Evolutionary conservation across 345 rosid species (phyloP), one percentile per base, ranked within the genome.

Genomic region (Brassica incana): DNA sequence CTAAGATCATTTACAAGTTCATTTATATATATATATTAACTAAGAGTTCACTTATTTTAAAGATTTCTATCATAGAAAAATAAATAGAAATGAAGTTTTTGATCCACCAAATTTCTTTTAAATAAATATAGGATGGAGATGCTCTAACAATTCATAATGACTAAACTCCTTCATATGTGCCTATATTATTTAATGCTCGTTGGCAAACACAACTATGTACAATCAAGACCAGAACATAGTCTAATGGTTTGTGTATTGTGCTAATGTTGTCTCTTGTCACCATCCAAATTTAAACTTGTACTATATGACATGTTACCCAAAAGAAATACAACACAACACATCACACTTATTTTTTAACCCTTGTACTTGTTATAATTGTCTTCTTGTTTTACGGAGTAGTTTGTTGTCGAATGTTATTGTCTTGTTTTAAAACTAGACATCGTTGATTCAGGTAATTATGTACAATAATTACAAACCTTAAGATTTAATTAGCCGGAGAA

Each of bases 401-500:
- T 61, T 23, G 11, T 40, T 16, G 63, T 7, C 2, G 20, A 6
- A 2, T 64, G 14, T 73, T 43, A 50, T 50, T 63, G 50, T 12
- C 43, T 64, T 64, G 18, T 64, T 10, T 4, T 30, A 10, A n/a
- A 52, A 27, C 58, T 15, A 56, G 2, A 40, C 61, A 45, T 64
- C 72, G 66, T 78, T 64, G n/a, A 27, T 71, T 56, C 15, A 40
- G 64, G 32, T 48, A 62, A 20, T 67, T 23, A 35, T 20, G 11
- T 8, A 40, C 10, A 11, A 38, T 68, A 8, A 65, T 45, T 10
- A n/a, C 29, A 66, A 50, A n/a, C 43, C 66, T n/a, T 56, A 25
- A 59, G 9, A 38, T 56, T 67, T 69, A 60, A 77, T 35, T 63
- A 72, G 72, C 77, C 36, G 72, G 68, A 65, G 77, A 78, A 78